Conservation (phyloP, 2,329 filamentous ascomycete species). For the Pezicula neosporulosa region DNA sequence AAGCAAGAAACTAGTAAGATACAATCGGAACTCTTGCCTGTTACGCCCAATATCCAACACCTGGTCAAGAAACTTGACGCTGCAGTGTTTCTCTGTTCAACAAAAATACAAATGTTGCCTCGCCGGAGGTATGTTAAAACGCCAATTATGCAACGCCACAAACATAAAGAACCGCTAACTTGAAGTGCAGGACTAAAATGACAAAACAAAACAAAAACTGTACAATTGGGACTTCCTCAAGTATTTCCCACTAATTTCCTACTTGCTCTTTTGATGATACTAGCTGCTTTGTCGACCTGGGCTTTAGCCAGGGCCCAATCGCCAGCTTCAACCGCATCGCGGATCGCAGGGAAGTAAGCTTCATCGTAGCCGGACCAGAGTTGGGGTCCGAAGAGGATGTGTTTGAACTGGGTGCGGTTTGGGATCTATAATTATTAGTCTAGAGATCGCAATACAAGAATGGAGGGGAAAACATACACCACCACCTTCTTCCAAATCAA, state of each 20-base stretch:
- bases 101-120: too few species aligned
- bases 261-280: conserved; percentile 60
- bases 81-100: too few species aligned
- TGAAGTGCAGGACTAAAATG: too few species aligned
- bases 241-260: conserved; percentile 24
- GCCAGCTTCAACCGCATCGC: conserved; percentile 70
- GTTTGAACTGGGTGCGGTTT: conserved; percentile 89
- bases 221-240: neutral
- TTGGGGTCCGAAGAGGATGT: conserved; percentile 83
- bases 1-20: too few species aligned
- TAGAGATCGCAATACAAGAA: conserved; percentile 6
- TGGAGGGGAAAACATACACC: conserved; percentile 59
- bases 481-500: conserved; percentile 69
- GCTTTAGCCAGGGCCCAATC: conserved; percentile 68
- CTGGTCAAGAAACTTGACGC: too few species aligned
- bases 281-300: conserved; percentile 69
- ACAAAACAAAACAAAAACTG: too few species aligned
- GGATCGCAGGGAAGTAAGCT: conserved; percentile 76
- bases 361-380: conserved; percentile 68
- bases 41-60: too few species aligned
- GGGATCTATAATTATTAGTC: conserved; percentile 54
- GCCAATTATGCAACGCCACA: too few species aligned
- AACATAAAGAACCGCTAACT: too few species aligned
- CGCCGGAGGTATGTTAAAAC: too few species aligned
- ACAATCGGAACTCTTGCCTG: too few species aligned